These are phyloP conservation scores for Agaricus blazei DNA, from an alignment of 768 basidiomycete genomes.

Conservation along the genomic window DNA sequence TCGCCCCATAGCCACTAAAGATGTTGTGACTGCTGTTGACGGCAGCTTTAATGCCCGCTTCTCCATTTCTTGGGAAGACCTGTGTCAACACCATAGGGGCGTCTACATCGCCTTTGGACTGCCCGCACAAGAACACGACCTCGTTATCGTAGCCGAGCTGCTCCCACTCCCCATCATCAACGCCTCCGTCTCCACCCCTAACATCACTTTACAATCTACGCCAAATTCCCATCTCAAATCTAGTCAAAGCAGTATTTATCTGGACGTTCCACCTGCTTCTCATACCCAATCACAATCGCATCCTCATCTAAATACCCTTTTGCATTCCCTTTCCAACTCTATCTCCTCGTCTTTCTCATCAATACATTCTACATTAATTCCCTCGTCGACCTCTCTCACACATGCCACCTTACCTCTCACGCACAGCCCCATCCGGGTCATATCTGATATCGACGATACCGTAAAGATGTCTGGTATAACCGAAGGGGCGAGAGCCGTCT, in stretches of 20 bases:
- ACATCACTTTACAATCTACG: neutral
- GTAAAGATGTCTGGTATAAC: conserved; percentile 78
- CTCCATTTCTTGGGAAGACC: conserved; percentile 60
- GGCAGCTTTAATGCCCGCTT: conserved; percentile 71
- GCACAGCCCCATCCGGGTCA: conserved; percentile 64
- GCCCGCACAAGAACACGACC: conserved; percentile 42
- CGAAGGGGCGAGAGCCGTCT: conserved; percentile 74
- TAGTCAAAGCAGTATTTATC: neutral
- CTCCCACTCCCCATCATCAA: conserved; percentile 25
- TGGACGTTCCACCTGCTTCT: conserved; percentile 8
- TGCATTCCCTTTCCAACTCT: neutral
- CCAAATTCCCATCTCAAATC: neutral
- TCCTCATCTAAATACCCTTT: neutral
- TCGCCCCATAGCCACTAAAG: conserved; percentile 43
- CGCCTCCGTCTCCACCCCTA: conserved; percentile 3
- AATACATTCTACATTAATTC: neutral
- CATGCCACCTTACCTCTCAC: conserved; percentile 46
- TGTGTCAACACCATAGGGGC: conserved; percentile 57
- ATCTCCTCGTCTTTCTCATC: conserved; percentile 9
- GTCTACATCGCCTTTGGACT: conserved; percentile 56
- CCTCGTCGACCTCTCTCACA: conserved; percentile 7
- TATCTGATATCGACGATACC: conserved; percentile 95
- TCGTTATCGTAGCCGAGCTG: conserved; percentile 52
- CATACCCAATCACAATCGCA: neutral
- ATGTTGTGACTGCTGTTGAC: conserved; percentile 57